A percentile compares a stretch with the other conserved stretches of the same genome.
Evolutionary conservation across 2,329 filamentous ascomycete genomes (phyloP).

Genomic region (Trichophyton benhamiae): DNA sequence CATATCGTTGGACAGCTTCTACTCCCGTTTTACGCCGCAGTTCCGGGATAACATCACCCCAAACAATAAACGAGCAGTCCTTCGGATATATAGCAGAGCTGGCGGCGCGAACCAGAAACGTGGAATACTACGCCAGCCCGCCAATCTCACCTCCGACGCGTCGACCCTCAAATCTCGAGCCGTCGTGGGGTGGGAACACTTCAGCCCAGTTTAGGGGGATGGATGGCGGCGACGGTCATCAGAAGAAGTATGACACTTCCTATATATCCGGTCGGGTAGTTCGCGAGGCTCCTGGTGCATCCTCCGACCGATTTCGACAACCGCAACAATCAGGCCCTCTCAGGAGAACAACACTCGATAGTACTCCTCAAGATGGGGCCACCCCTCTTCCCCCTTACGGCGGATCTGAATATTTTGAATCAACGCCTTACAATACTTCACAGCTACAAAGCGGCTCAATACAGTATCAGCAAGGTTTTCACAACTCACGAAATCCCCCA

Average conservation of each 20-base stretch:
- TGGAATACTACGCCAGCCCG: slow-evolving; percentile 52
- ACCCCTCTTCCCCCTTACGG: slow-evolving; percentile 29
- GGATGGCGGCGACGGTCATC: slow-evolving; percentile 63
- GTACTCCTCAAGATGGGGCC: slow-evolving; percentile 26
- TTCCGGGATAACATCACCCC: background rate
- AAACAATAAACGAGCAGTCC: background rate
- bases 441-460: slow-evolving; percentile 41
- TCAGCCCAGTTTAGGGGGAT: slow-evolving; percentile 51
- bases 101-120: slow-evolving; percentile 37
- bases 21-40: background rate
- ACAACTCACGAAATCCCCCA: slow-evolving; percentile 26
- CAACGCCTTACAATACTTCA: slow-evolving; percentile 45
- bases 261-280: slow-evolving; percentile 44
- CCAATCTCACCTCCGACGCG: slow-evolving; percentile 54
- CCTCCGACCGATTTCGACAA: slow-evolving; percentile 32
- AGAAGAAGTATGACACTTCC: slow-evolving; percentile 60
- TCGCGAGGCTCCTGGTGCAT: slow-evolving; percentile 39
- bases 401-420: slow-evolving; percentile 45
- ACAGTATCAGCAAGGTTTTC: slow-evolving; percentile 56
- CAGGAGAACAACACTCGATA: slow-evolving; percentile 20
- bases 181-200: slow-evolving; percentile 44
- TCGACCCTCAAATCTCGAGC: slow-evolving; percentile 44
- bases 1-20: background rate
- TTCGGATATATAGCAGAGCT: background rate
- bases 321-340: slow-evolving; percentile 21